Base-by-base conservation (phyloP, 208 protist species). In the Trypanosoma melophagium region DNA sequence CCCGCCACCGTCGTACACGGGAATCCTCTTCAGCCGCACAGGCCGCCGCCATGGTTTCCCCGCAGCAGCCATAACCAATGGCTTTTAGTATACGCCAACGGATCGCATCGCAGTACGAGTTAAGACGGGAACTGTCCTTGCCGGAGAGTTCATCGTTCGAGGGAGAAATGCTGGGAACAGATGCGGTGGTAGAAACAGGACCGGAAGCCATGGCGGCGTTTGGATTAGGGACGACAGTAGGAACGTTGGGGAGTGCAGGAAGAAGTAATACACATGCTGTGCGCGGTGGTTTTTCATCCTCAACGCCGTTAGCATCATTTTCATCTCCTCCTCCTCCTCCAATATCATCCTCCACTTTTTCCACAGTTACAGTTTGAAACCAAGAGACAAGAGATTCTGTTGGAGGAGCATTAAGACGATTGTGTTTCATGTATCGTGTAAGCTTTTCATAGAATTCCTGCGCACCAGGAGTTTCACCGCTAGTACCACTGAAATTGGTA, bases 331-430 rank as follows among this genome's bases (percentile, higher is more conserved):
- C 74, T 17, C 41, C 73, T 12, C 3, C 71, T 17, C 35, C 76
- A 12, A 45, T 74, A 2, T 54, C 71, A 16, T 69, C 42, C 3
- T 51, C 55, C 24, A 58, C 69, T 14, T 58, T 63, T 5, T 80
- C 81, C 8, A 82, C 85, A 12, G 69, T 60, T n/a, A 96, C 79
- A 44, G 78, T 83, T 50, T 90, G 75, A 52, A 91, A 81, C 87
- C 90, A 95, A 44, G 79, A 80, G 22, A 80, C 8, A 40, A 86
- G 74, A 41, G 76, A 82, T 42, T 69, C 56, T 7, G 67, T 68
- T 41, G 77, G 70, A 49, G 71, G 72, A 9, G 47, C 72, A 55
- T 14, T 62, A 38, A 19, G 64, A 31, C 38, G 50, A 53, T 76
- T 70, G 42, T 84, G 62, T 60, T 58, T 77, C 51, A 65, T 45